These are phyloP conservation scores for Penicillium sp. DNA, from an alignment of 2,329 filamentous ascomycete genomes.

Conservation along the genomic window DNA sequence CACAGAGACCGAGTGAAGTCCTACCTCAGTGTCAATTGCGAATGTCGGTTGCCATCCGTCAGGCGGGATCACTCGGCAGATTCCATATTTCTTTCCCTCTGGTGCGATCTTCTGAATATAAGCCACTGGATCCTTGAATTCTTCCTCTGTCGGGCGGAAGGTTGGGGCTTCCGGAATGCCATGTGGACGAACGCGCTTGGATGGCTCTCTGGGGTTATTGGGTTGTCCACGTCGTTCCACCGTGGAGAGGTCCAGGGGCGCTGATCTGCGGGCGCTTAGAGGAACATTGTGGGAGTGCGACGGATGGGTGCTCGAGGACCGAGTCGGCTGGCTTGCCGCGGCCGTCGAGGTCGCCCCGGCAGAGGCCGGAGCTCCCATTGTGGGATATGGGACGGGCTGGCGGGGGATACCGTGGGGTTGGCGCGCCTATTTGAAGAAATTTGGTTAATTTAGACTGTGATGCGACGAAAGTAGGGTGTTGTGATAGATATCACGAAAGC, in stretches of 20 bases:
- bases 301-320: conserved; percentile 43
- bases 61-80: conserved; percentile 93
- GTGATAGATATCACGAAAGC: conserved; percentile 14
- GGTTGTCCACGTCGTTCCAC: conserved; percentile 88
- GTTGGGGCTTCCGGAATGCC: conserved; percentile 85
- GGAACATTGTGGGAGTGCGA: conserved; percentile 52
- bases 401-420: conserved; percentile 15
- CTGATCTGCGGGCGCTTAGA: conserved; percentile 61
- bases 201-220: conserved; percentile 68
- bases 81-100: conserved; percentile 81
- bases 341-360: conserved; percentile 38
- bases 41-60: conserved; percentile 92
- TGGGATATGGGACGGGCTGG: conserved; percentile 18
- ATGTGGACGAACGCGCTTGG: conserved; percentile 75
- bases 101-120: conserved; percentile 90
- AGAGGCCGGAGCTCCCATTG: conserved; percentile 48
- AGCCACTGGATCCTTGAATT: conserved; percentile 89
- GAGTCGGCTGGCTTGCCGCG: conserved; percentile 32
- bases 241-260: conserved; percentile 75
- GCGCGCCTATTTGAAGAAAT: conserved; percentile 27
- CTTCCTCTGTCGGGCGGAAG: conserved; percentile 83
- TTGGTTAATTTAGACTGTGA: conserved; percentile 19
- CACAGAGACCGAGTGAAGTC: conserved; percentile 22
- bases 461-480: conserved; percentile 36
- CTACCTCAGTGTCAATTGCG: conserved; percentile 93